Evolutionary conservation across 129 eudicot genomes (phyloP), one percentile per base, ranked within the genome.

Genomic region (Scalesia atractyloides): DNA sequence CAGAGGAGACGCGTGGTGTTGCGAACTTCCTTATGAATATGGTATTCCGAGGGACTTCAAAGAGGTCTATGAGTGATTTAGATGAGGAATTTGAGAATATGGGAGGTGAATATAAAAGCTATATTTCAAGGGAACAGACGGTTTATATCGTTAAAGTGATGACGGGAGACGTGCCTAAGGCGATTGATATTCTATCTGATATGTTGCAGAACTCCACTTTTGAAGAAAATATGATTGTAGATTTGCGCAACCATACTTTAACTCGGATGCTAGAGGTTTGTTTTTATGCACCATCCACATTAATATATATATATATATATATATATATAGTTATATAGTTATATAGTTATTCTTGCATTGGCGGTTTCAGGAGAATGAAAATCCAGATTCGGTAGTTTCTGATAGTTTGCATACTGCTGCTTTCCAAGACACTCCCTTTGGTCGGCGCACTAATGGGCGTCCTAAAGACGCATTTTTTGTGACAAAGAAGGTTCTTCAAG

Each of bases 321-420:
- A n/a, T n/a, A n/a, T n/a, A n/a, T n/a, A n/a, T n/a, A n/a, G n/a
- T n/a, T n/a, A n/a, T n/a, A n/a, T n/a, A n/a, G n/a, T n/a, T n/a
- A n/a, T n/a, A n/a, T n/a, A n/a, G n/a, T n/a, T n/a, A 34, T 48
- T 53, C 48, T 64, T 24, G 70, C 56, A 46, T 46, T 59, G 22
- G 62, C 0, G 66, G 43, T 79, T 77, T 37, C 63, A 90, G 99
- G 96, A 83, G 48, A 95, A 79, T 78, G 83, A 85, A 24, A 82
- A 82, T 51, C 79, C 86, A 1, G 86, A 90, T 66, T 96, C 88
- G 73, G 91, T 94, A 57, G 78, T 94, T 30, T 94, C 88, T 51
- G 97, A 90, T 75, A 93, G 85, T 75, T 73, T 94, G 53, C 99
- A 94, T 79, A 93, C 97, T 34, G 86, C 99, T 53, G 99, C 99